Conservation (phyloP, 2,329 filamentous ascomycete species). For the Aspergillus sp. region DNA sequence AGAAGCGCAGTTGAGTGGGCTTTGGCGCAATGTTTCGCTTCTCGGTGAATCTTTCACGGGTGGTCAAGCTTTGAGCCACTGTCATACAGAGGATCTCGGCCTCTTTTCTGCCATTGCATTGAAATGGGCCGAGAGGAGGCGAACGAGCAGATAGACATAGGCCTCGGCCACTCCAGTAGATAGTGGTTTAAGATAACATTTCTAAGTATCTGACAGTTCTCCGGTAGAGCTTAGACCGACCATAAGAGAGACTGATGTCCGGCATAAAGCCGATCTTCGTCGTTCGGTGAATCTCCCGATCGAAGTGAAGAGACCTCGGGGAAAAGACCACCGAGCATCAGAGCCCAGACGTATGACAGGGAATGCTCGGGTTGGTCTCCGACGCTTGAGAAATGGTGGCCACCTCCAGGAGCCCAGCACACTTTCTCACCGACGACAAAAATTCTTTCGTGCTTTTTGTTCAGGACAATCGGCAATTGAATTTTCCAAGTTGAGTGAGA, state of each 20-base stretch:
- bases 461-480: constrained; percentile 11
- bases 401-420: not conserved
- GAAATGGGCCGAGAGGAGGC: not conserved
- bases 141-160: not conserved
- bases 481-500: not conserved
- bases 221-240: not conserved
- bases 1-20: not conserved
- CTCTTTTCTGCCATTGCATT: not conserved
- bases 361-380: constrained; percentile 5
- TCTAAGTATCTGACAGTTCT: not conserved
- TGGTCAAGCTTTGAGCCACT: not conserved
- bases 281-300: constrained; percentile 11
- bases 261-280: not conserved
- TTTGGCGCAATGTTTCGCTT: not conserved
- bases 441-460: not conserved
- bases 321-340: constrained; percentile 9
- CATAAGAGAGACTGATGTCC: not conserved
- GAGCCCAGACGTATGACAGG: not conserved
- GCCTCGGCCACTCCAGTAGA: not conserved
- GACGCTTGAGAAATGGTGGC: not conserved
- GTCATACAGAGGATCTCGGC: not conserved
- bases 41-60: not conserved
- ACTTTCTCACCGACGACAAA: not conserved
- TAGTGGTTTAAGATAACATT: not conserved
- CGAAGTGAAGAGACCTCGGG: constrained; percentile 4